Conservation (phyloP, 768 basidiomycete species). For the Lactifluus rugatus region DNA sequence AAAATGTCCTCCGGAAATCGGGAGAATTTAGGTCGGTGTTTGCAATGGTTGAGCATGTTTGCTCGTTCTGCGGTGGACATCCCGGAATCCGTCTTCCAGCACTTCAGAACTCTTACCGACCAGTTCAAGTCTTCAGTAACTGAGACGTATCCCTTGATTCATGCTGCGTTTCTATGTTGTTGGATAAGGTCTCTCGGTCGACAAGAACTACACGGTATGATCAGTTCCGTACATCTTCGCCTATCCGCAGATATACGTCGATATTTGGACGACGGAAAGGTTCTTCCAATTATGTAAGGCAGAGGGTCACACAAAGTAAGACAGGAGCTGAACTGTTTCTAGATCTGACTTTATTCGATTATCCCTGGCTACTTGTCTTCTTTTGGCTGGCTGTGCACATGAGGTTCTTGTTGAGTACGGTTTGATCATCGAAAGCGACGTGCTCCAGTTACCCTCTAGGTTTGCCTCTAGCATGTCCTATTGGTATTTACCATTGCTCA, state of each 20-base stretch:
- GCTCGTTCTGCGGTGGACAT: conserved; percentile 58
- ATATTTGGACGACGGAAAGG: conserved; percentile 26
- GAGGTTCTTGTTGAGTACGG: conserved; percentile 34
- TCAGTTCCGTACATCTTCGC: conserved; percentile 40
- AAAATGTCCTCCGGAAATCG: conserved; percentile 33
- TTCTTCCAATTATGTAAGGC: conserved; percentile 12
- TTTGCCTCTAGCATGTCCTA: conserved; percentile 24
- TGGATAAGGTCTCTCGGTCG: conserved; percentile 55
- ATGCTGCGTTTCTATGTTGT: conserved; percentile 42
- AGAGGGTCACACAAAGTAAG: neutral
- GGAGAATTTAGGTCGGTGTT: conserved; percentile 36
- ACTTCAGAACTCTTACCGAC: conserved; percentile 35
- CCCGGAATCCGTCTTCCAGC: conserved; percentile 40
- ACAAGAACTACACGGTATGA: conserved; percentile 44
- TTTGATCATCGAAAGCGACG: conserved; percentile 41
- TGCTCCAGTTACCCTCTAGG: conserved; percentile 47
- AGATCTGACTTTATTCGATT: conserved; percentile 47
- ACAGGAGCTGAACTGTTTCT: neutral
- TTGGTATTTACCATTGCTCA: neutral
- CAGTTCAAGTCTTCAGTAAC: conserved; percentile 32
- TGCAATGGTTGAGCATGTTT: conserved; percentile 54
- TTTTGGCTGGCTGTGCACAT: conserved; percentile 60
- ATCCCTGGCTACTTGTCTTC: conserved; percentile 50
- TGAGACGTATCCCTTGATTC: conserved; percentile 42
- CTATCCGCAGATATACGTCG: conserved; percentile 34